Percentiles rank a stretch among this genome's conserved stretches.
These are phyloP conservation scores for Teratosphaeria zuluensis DNA, from an alignment of 2,329 filamentous ascomycete species.

Conservation along the genomic window DNA sequence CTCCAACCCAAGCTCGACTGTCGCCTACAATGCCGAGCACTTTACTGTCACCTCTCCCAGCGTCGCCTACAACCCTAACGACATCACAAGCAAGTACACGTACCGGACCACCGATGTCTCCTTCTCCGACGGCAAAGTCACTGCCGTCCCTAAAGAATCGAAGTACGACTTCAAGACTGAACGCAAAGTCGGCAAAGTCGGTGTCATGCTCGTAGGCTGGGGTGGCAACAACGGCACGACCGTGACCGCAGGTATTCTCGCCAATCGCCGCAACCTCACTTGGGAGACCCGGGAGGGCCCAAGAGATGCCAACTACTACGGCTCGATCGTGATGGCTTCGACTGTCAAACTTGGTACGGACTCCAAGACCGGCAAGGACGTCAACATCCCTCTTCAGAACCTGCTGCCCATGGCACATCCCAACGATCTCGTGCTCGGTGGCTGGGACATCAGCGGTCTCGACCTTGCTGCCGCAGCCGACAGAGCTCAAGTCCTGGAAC, in stretches of 20 bases:
- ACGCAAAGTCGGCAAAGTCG: conserved; percentile 83
- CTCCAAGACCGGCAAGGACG: conserved; percentile 69
- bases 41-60: conserved; percentile 90
- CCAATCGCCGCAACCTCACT: conserved; percentile 73
- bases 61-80: conserved; percentile 76
- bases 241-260: conserved; percentile 92
- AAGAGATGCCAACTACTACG: conserved; percentile 90
- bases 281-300: conserved; percentile 93
- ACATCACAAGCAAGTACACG: conserved; percentile 89
- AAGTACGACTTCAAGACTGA: conserved; percentile 97
- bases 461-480: conserved; percentile 90
- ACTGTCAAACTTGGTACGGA: conserved; percentile 95
- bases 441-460: conserved; percentile 94
- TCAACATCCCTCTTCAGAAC: conserved; percentile 94
- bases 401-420: conserved; percentile 85
- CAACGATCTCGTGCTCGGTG: conserved; percentile 87
- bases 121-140: conserved; percentile 62
- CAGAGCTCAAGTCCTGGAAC: conserved; percentile 87
- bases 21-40: conserved; percentile 22
- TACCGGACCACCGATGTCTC: conserved; percentile 88
- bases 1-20: conserved; percentile 13
- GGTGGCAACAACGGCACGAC: conserved; percentile 81
- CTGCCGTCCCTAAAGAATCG: conserved; percentile 79
- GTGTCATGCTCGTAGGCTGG: conserved; percentile 95
- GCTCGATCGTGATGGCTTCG: conserved; percentile 92